Conservation (phyloP, 2,329 filamentous ascomycete species). For the Aspergillus sp. region DNA sequence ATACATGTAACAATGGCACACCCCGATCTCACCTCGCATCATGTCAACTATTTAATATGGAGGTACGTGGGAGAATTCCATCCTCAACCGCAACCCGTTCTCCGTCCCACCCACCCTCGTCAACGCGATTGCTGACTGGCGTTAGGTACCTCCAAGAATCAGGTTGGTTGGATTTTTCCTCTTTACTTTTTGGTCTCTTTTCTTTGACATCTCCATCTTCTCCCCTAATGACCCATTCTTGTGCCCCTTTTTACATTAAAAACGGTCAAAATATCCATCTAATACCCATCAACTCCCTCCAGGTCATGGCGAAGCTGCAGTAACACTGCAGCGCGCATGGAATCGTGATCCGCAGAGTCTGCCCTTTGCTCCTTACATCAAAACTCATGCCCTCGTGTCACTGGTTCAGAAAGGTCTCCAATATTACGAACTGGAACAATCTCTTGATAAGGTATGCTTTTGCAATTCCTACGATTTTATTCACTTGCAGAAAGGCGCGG, state of each 20-base stretch:
- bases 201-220: background rate
- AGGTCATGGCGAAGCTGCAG: conserved; percentile 59
- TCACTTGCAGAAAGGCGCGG: background rate
- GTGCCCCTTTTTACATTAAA: background rate
- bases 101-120: conserved; percentile 1
- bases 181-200: conserved; percentile 4
- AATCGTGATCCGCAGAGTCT: conserved; percentile 59
- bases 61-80: conserved; percentile 46
- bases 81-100: conserved; percentile 1
- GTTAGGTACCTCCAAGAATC: conserved; percentile 55
- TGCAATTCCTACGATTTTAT: background rate
- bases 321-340: conserved; percentile 62
- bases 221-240: background rate
- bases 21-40: conserved; percentile 50
- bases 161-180: conserved; percentile 37
- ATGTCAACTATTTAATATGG: conserved; percentile 69
- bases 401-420: conserved; percentile 63
- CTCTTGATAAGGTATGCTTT: conserved; percentile 46
- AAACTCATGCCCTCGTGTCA: conserved; percentile 57
- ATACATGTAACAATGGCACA: conserved; percentile 45
- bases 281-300: conserved; percentile 10
- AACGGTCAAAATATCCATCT: background rate
- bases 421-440: conserved; percentile 50
- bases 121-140: conserved; percentile 12
- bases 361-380: conserved; percentile 60